Evolutionary conservation across 768 basidiomycete genomes (phyloP).

Genomic region (Tylopilus sp.): DNA sequence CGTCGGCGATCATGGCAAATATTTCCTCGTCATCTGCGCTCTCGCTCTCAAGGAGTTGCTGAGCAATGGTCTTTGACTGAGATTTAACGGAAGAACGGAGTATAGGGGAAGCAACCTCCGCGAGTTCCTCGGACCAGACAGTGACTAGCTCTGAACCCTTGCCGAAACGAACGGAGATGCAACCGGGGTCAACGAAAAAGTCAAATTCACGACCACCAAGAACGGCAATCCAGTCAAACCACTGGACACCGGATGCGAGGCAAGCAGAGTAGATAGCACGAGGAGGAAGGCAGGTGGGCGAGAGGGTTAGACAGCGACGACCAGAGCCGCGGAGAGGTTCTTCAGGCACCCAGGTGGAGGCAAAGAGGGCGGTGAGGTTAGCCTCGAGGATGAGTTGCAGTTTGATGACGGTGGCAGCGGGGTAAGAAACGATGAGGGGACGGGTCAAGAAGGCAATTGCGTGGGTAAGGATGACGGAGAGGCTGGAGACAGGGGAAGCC

Average conservation of each 20-base stretch:
- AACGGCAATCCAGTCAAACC: constrained; percentile 75
- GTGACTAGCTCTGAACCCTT: constrained; percentile 48
- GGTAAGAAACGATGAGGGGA: constrained; percentile 54
- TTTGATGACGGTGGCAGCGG: constrained; percentile 61
- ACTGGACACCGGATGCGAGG: constrained; percentile 64
- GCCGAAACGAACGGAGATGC: constrained; percentile 63
- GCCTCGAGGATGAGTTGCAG: constrained; percentile 71
- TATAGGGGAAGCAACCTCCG: constrained; percentile 21
- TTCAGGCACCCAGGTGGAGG: constrained; percentile 59
- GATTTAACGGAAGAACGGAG: constrained; percentile 17
- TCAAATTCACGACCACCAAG: constrained; percentile 73
- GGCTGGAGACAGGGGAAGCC: constrained; percentile 42
- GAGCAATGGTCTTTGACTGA: constrained; percentile 62
- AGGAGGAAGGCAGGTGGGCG: constrained; percentile 66
- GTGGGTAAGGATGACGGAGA: constrained; percentile 69
- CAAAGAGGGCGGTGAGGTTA: constrained; percentile 68
- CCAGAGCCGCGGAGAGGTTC: constrained; percentile 68
- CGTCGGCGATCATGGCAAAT: constrained; percentile 71
- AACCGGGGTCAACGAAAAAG: constrained; percentile 78
- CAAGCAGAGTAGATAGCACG: constrained; percentile 70
- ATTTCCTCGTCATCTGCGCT: constrained; percentile 68
- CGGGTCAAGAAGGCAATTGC: constrained; percentile 72
- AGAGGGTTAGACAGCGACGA: constrained; percentile 71
- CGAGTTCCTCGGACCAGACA: constrained; percentile 63
- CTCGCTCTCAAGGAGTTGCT: constrained; percentile 72